Evolutionary conservation across 345 rosid species (phyloP), one percentile per base, ranked within the genome.

Genomic region (Gynandropsis gynandra): DNA sequence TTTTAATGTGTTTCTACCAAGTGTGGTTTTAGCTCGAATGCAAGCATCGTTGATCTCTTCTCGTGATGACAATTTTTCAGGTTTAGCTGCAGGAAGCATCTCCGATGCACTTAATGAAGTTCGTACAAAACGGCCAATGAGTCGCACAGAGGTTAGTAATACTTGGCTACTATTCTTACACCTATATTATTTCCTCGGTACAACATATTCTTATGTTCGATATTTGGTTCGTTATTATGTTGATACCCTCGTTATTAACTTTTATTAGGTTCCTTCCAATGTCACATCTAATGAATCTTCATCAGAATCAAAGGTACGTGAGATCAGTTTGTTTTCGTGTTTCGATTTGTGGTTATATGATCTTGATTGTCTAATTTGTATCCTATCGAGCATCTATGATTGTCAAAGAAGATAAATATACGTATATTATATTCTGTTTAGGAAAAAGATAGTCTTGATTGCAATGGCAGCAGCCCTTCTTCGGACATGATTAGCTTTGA

Each of bases 401-500:
- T 38, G 17, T 5, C 10, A 34, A 19, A 20, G 36, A 50, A 42
- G 12, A 18, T 7, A 32, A 32, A 59, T 7, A n/a, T 10, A 13
- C 57, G 68, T 53, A 29, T 45, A 38, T 52, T 52, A 45, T 29
- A 50, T 58, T 45, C 16, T n/a, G 53, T 76, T 61, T 72, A 85
- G 97, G 82, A 67, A 44, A 76, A 71, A 60, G 76, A 76, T 42
- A 55, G 27, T 42, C 63, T 48, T 40, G 77, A 62, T 44, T 63
- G 56, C 52, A 20, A 65, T 42, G 50, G n/a, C n/a, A n/a, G 69
- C 27, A 55, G 82, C 19, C 73, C 95, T 16, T 73, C 89, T 29
- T 72, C 95, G 37, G 52, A 73, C 24, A 83, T 89, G 87, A 85
- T 83, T 37, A 81, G 77, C 76, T 85, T 85, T 57, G 89, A 89